Base-by-base conservation (phyloP, 2,329 filamentous ascomycete species). In the Stagonosporopsis vannaccii region DNA sequence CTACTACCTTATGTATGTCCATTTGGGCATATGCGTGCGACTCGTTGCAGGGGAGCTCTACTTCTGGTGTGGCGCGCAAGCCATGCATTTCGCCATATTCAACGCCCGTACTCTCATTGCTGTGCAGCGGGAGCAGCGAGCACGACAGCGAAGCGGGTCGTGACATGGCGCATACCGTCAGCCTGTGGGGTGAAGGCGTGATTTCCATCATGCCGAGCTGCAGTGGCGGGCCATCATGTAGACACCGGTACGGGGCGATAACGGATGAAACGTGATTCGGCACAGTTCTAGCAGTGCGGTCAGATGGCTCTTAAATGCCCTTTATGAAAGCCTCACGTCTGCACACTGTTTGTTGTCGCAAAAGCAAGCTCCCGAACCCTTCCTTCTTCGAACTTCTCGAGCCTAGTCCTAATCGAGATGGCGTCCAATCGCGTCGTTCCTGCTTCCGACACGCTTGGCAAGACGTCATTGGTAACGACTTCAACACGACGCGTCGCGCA, bases 161-260 rank as follows among this genome's bases (percentile, higher is more conserved):
- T 55, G 43, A 58, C 58, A 60, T 60, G 58, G 50, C 53, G 50
- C 35, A 66, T 69, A 61, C 50, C 64, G 70, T 72, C 68, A 73
- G 43, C 52, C 42, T 56, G 67, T 64, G 69, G 69, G 64, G 68
- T 58, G 60, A 72, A 73, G 70, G 62, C 70, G 70, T 73, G 68
- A 66, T 73, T 58, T 46, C 41, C 44, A 44, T 51, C 47, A 51
- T 56, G 41, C 53, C 41, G 53, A 51, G 47, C 53, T 47, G 36
- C 45, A 35, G 50, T 50, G 46, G 46, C 52, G 52, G 41, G 46
- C 35, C 33, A 32, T 40, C 28, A 37, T 12, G 41, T 9, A 51
- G 28, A 43, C 32, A 47, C 42, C 47, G 47, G 25, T 30, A 49
- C 40, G 52, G 35, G 33, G 28, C 47, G 59, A 64, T 58, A 59